phyloP scores from a whole-genome alignment of 1,284 basidiomycete species.

The Ganoderma meredithae region DNA sequence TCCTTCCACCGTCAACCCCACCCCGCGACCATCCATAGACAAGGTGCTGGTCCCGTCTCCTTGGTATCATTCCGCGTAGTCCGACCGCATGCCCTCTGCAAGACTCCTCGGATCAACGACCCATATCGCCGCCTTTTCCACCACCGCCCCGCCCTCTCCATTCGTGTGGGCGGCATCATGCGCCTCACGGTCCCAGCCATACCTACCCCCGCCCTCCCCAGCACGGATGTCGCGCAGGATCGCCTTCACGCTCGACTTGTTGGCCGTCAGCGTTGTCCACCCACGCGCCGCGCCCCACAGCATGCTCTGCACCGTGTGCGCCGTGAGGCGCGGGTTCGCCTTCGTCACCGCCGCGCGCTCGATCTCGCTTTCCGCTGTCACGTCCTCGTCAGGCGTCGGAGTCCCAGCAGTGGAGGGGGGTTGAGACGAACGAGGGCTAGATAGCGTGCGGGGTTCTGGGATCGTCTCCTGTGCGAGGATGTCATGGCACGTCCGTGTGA shows the following conservation, averaged over 20 bases:
- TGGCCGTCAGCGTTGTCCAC: constrained; percentile 86
- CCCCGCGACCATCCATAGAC: background rate
- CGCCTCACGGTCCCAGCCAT: constrained; percentile 27
- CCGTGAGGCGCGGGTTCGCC: constrained; percentile 65
- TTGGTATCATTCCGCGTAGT: constrained; percentile 28
- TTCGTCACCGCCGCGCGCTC: constrained; percentile 61
- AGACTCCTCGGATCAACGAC: constrained; percentile 77
- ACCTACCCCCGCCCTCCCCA: constrained; percentile 38
- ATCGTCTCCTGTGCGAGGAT: constrained; percentile 58
- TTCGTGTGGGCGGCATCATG: constrained; percentile 17
- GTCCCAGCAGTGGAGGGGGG: background rate
- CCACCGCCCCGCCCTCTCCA: constrained; percentile 26
- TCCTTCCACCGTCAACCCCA: background rate
- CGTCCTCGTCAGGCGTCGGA: constrained; percentile 15
- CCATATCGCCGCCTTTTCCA: constrained; percentile 67
- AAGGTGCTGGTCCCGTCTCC: no score
- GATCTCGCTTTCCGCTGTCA: constrained; percentile 44
- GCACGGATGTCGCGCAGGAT: constrained; percentile 64
- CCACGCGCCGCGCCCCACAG: constrained; percentile 71
- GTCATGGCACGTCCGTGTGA: constrained; percentile 56
- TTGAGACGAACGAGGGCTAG: background rate
- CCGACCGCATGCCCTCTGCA: constrained; percentile 71
- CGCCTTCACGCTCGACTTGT: constrained; percentile 78
- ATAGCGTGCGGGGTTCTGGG: constrained; percentile 42
- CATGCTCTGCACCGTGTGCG: constrained; percentile 75